Base-by-base conservation (phyloP, 441 rosid species). In the Populus hybrid region DNA sequence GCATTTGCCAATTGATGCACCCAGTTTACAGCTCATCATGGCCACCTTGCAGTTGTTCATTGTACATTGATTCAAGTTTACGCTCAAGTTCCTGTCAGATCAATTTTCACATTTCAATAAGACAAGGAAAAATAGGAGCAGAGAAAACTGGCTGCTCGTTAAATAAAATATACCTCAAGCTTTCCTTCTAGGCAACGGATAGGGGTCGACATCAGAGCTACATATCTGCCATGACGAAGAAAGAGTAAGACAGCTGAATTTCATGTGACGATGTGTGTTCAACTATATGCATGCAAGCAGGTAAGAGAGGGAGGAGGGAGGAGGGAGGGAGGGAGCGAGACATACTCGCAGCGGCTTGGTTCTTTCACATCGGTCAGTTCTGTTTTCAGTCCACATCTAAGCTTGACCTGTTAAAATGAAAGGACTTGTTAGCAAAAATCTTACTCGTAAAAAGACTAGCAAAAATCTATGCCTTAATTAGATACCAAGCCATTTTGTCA, bases 261-360 rank as follows among this genome's bases (percentile, higher is more conserved):
- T 75, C 63, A 9, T 38, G 26, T 7, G 23, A 53, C 5, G 5
- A 53, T 2, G 16, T 10, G 10, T 7, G 20, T 10, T 3, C 7
- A 69, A 4, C 38, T 59, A 70, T 65, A 70, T 61, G 59, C 61
- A 59, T 50, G 61, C 6, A 21, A 14, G 36, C 59, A 71, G 9
- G 8, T 14, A 69, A 10, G 66, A 64, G 29, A 35, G 80, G 66
- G 74, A 31, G 45, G 31, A 29, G 31, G 33, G 33, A 31, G 26
- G 24, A 29, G 66, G 26, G 66, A 64, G 26, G 36, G 66, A 64
- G 24, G 63, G 68, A 50, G 53, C 72, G 73, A 77, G 33, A 77
- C 87, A 86, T 88, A 93, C 99, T 96, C 97, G 96, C 99, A 96
- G 45, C 98, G 98, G 81, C 98, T 96, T 76, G 98, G 99, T 84